phyloP scores from a whole-genome alignment of 2,329 filamentous ascomycete species.

The Cladosporium sp. region DNA sequence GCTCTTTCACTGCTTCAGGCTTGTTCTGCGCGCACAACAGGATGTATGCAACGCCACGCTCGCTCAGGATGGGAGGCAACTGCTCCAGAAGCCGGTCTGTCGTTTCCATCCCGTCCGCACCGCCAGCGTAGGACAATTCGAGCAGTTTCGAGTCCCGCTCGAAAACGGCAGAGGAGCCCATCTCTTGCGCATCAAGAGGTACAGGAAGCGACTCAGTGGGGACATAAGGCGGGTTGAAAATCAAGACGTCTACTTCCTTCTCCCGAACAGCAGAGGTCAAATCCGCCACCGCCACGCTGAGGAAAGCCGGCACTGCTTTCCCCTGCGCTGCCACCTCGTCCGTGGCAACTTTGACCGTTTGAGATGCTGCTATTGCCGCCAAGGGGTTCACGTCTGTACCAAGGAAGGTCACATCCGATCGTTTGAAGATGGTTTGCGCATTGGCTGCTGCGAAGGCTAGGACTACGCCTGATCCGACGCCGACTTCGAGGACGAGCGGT shows the following conservation, averaged over 20 bases:
- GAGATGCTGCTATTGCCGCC: slow-evolving; percentile 70
- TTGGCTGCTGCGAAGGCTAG: slow-evolving; percentile 82
- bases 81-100: slow-evolving; percentile 73
- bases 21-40: slow-evolving; percentile 88
- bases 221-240: slow-evolving; percentile 98
- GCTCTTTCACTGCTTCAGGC: slow-evolving; percentile 66
- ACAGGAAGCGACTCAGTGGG: slow-evolving; percentile 72
- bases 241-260: slow-evolving; percentile 69
- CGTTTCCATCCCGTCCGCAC: slow-evolving; percentile 87
- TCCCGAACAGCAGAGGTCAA: slow-evolving; percentile 59
- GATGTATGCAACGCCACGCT: slow-evolving; percentile 78
- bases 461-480: slow-evolving; percentile 91
- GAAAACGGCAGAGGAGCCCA: slow-evolving; percentile 43
- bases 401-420: slow-evolving; percentile 63
- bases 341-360: slow-evolving; percentile 60
- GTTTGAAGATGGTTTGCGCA: slow-evolving; percentile 66
- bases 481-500: slow-evolving; percentile 74
- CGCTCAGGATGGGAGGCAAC: slow-evolving; percentile 60
- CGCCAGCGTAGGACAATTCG: slow-evolving; percentile 83
- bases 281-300: slow-evolving; percentile 68
- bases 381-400: slow-evolving; percentile 82
- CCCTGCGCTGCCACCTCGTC: slow-evolving; percentile 18
- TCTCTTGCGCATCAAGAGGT: slow-evolving; percentile 6
- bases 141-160: slow-evolving; percentile 81
- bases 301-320: slow-evolving; percentile 24